Base-by-base conservation (phyloP, 371 early-diverging fungal genomes). In the Lichtheimia ornata region DNA sequence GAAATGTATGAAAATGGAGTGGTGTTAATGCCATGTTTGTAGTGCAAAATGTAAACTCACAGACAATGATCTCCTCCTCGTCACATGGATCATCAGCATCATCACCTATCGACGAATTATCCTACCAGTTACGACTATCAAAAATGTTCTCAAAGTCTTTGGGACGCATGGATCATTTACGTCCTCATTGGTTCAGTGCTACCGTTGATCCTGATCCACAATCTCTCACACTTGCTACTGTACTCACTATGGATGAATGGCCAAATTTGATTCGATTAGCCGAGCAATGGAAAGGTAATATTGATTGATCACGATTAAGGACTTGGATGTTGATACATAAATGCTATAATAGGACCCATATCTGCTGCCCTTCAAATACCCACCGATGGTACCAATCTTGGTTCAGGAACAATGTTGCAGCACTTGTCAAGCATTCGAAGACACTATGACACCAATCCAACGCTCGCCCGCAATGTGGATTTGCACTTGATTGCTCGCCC, bases 401-500 rank as follows among this genome's bases (percentile, higher is more conserved):
- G 43, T n/a, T 57, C 64, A 4, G 58, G 62, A 40, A 13, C 61
- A 4, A 40, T 56, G 20, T 24, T 64, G 5, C 18, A 74, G 66
- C 62, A 64, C 30, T 13, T 71, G 35, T 59, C 53, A 1, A 63
- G 63, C 0, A 68, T 81, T 41, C 73, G 72, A 4, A 55, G 75
- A 18, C 49, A 70, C 50, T 76, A 72, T 28, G 77, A 73, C 49
- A 65, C 74, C 27, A 71, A 74, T 13, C 61, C 77, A 1, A 64
- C 67, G 40, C 50, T 84, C n/a, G 69, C 64, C 20, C 59, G 64
- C 2, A 67, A 84, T 51, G 83, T 81, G 22, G 85, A 84, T 59
- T 62, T 84, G 4, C 85, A 84, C 58, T 62, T 84, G 11, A 59
- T 84, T 22, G 66, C 75, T n/a, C 77, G 74, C 9, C 77, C 79